Percentiles rank a stretch among this genome's conserved stretches.
These are phyloP conservation scores for Lotmaria passim DNA, from an alignment of 208 protist species.

Conservation along the genomic window DNA sequence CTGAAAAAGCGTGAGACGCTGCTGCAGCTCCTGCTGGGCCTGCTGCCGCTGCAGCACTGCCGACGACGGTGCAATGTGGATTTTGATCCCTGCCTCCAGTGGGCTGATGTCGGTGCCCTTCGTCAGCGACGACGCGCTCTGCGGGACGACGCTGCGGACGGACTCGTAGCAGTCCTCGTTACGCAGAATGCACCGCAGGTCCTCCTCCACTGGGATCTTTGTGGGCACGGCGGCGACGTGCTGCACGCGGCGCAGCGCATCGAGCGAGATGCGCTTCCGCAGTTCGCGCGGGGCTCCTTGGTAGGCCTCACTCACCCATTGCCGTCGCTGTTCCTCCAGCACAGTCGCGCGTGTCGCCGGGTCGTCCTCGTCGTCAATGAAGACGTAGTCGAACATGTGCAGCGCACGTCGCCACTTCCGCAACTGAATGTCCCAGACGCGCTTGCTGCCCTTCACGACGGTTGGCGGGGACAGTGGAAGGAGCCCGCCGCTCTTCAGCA, in stretches of 20 bases:
- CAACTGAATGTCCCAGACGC: constrained; percentile 81
- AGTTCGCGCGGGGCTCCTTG: constrained; percentile 30
- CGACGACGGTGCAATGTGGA: constrained; percentile 80
- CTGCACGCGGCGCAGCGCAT: constrained; percentile 46
- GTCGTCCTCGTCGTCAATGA: constrained; percentile 79
- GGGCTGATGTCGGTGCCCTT: constrained; percentile 80
- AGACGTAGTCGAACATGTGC: constrained; percentile 91
- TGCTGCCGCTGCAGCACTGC: constrained; percentile 56
- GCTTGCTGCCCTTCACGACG: constrained; percentile 67
- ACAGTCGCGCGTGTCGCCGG: constrained; percentile 35
- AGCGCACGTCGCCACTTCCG: constrained; percentile 87
- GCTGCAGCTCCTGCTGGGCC: constrained; percentile 43
- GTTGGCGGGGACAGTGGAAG: constrained; percentile 75
- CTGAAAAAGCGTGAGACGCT: constrained; percentile 15
- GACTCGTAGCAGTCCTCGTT: constrained; percentile 71
- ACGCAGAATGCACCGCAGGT: constrained; percentile 68
- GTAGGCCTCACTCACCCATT: constrained; percentile 79
- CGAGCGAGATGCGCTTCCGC: constrained; percentile 50
- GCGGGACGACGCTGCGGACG: constrained; percentile 74
- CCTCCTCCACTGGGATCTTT: constrained; percentile 74
- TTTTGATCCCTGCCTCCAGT: constrained; percentile 85
- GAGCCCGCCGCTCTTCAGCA: constrained; percentile 72
- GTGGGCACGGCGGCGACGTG: constrained; percentile 48
- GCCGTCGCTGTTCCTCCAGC: constrained; percentile 71
- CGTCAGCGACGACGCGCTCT: constrained; percentile 81